Conservation (phyloP, 1,284 basidiomycete genomes). For the Lignosus rhinocerotis region DNA sequence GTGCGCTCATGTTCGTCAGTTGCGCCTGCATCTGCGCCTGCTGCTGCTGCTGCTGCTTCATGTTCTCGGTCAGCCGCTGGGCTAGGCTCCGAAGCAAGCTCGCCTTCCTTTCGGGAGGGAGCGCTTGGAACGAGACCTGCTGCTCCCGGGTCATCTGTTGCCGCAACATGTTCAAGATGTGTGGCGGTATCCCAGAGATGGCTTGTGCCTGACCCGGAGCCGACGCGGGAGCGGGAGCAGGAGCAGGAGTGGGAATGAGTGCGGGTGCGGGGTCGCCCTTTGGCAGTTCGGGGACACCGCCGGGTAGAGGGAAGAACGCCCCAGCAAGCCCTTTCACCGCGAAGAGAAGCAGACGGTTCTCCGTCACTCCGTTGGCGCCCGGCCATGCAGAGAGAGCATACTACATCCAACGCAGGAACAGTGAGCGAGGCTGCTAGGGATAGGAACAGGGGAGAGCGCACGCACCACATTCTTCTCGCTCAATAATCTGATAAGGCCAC, state of each 20-base stretch:
- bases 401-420: slow-evolving; percentile 36
- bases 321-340: slow-evolving; percentile 43
- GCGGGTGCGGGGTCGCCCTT: slow-evolving; percentile 23
- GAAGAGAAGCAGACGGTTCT: slow-evolving; percentile 56
- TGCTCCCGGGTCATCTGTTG: slow-evolving; percentile 1
- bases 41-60: slow-evolving; percentile 19
- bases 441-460: neutral
- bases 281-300: slow-evolving; percentile 59
- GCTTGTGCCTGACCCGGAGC: neutral
- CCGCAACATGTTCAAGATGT: neutral
- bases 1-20: neutral
- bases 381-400: slow-evolving; percentile 59
- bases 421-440: neutral
- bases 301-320: slow-evolving; percentile 54
- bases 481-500: slow-evolving; percentile 43
- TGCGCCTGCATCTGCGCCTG: slow-evolving; percentile 18
- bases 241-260: slow-evolving; percentile 8
- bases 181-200: neutral
- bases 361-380: slow-evolving; percentile 42
- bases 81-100: neutral
- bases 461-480: slow-evolving; percentile 45
- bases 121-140: neutral
- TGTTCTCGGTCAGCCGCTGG: neutral
- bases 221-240: neutral
- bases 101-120: neutral